Evolutionary conservation across 495 filamentous ascomycete species (phyloP), one percentile per base, ranked within the genome.

Genomic region (Lophiotrema nucula): DNA sequence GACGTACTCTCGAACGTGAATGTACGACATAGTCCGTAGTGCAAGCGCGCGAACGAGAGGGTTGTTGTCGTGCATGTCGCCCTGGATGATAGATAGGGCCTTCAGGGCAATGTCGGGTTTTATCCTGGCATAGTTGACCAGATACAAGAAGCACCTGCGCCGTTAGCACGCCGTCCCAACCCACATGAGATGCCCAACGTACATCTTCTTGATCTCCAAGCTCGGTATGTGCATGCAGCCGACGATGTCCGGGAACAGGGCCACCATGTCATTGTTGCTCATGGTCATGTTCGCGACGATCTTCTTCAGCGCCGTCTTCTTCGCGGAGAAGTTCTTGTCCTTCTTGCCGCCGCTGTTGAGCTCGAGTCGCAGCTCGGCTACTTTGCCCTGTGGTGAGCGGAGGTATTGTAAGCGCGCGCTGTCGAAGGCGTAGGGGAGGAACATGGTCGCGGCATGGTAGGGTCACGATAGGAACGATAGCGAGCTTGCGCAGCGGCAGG

Each of bases 201-300:
- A 96, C 93, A 99, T 99, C 79, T 99, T 99, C 82, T 99, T 99
- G 74, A 99, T 97, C 77, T 99, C 93, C 70, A 97, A 75, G 63
- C 87, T 92, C 41, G 86, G 87, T 52, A 97, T 87, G 54, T 87
- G 83, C 93, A 99, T 99, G 77, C 91, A 96, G 47, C 77, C 84
- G 64, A 97, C 86, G 33, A 99, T 85, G 71, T 99, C 93, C 22
- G 95, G 91, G 64, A 99, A 99, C 56, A 99, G 75, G 21, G 88
- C 90, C 48, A 97, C 87, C 93, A 99, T 99, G 73, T 99, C 93
- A 67, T 99, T 99, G 73, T 97, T 99, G 81, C 90, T 96, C 93
- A 97, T 97, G 52, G 93, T 97, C 93, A 99, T 97, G 70, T 97
- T 99, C 64, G 93, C 93, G 67, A 99, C 93, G 63, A 99, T 97